Evolutionary conservation across 768 basidiomycete species (phyloP), one percentile per base, ranked within the genome.

Genomic region (Hygrophorus pudorinus): DNA sequence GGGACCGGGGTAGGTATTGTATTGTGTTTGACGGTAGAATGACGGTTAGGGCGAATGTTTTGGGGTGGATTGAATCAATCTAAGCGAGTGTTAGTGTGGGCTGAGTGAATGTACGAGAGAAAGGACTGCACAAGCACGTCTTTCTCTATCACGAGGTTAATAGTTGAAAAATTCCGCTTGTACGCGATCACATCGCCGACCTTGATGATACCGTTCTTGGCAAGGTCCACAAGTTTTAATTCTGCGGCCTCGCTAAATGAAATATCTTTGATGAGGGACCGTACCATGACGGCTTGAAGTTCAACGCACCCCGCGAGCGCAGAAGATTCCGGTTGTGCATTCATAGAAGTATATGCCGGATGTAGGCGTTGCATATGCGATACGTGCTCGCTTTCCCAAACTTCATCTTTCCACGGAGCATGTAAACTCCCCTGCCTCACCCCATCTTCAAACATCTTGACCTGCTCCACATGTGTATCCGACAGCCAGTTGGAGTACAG

Each of bases 321-420:
- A n/a, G n/a, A n/a, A n/a, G n/a, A n/a, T n/a, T n/a, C n/a, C n/a
- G n/a, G n/a, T n/a, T n/a, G n/a, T n/a, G n/a, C n/a, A n/a, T n/a
- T n/a, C n/a, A n/a, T n/a, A n/a, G n/a, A n/a, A n/a, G n/a, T n/a
- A n/a, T n/a, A n/a, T n/a, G n/a, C n/a, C n/a, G n/a, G n/a, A n/a
- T n/a, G n/a, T n/a, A n/a, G n/a, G n/a, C n/a, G n/a, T n/a, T n/a
- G n/a, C n/a, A n/a, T n/a, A n/a, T n/a, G n/a, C n/a, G n/a, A n/a
- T n/a, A n/a, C n/a, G n/a, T 76, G 70, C 4, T 72, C 68, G 31
- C 56, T 58, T 38, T 68, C 68, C 79, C 79, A 81, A 28, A 64
- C 67, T 28, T 79, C 74, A 52, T 81, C 79, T 53, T 81, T 81
- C 76, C 77, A 79, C 31, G 73, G 66, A 10, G 71, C 77, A 24